These are phyloP conservation scores for Wickerhamiella dianesei DNA, from an alignment of 805 yeast genomes.

Conservation along the genomic window DNA sequence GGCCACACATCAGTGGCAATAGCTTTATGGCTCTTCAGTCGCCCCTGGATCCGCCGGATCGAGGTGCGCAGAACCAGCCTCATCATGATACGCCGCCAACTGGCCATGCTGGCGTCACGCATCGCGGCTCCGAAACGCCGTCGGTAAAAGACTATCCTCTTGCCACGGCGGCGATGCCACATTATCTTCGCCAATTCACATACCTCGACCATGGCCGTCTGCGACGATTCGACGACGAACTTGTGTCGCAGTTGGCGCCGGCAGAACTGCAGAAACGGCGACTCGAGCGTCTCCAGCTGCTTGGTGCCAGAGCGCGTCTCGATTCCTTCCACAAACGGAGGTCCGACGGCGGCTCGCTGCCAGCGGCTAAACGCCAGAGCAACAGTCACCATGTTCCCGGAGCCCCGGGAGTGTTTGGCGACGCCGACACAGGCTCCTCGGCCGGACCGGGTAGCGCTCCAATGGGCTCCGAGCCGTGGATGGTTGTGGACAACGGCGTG, in stretches of 20 bases:
- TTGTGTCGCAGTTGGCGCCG: background rate
- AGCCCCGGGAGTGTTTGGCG: background rate
- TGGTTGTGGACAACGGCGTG: background rate
- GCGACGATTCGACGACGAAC: slow-evolving; percentile 18
- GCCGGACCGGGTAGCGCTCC: background rate
- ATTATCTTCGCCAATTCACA: slow-evolving; percentile 21
- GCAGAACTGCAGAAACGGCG: background rate
- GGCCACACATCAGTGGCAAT: background rate
- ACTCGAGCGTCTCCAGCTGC: background rate
- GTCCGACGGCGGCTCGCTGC: background rate
- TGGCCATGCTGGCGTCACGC: too few species aligned
- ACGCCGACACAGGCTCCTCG: background rate
- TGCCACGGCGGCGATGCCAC: slow-evolving; percentile 24
- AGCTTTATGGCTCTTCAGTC: background rate
- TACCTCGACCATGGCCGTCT: slow-evolving; percentile 20
- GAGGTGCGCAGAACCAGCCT: background rate
- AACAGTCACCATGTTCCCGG: background rate
- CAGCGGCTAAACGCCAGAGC: background rate
- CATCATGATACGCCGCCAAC: background rate
- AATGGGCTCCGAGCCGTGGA: background rate
- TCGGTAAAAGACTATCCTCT: slow-evolving; percentile 19
- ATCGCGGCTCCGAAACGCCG: background rate
- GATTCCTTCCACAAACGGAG: background rate
- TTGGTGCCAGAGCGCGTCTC: slow-evolving; percentile 1
- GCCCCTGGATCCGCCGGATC: background rate